Base-by-base conservation (phyloP, 139 green algal species). In the Microglena sp. region DNA sequence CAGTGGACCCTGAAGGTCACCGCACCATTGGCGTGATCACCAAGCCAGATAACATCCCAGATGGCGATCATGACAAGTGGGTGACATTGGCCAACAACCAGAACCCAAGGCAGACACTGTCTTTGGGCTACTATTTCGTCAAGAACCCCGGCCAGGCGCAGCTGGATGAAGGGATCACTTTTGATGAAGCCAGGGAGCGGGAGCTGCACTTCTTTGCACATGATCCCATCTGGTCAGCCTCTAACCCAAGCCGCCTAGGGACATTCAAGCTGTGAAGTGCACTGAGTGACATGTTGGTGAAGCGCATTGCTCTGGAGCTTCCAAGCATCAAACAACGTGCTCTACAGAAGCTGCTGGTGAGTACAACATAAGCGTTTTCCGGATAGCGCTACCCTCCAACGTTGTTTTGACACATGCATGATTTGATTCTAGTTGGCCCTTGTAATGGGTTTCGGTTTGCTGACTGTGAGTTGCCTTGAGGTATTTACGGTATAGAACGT, bases 11-110 rank as follows among this genome's bases (percentile, higher is more conserved):
- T 18, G 26, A 63, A 26, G 53, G 53, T 11, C 31, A 4, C 2
- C 22, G 64, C 4, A 63, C 64, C 6, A 55, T 63, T 15, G 64
- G 53, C 8, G 64, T 70, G n/a, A 11, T 70, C 31, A 70, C 64
- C 50, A 70, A 70, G 50, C n/a, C 64, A 5, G 64, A 70, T 24
- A 30, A 27, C n/a, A 70, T 70, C 33, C 31, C 45, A 35, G 31
- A 34, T 3, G 53, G 34, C 2, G 44, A 35, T 35, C 50, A 64
- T 26, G 32, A 4, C 3, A 5, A n/a, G 31, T 61, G 31, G 31
- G 5, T 55, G 21, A 33, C 27, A 27, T 33, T 69, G 4, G 4
- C 54, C 33, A 32, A 50, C 58, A 46, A 40, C 11, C 58, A 64
- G 31, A 18, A 64, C 31, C 22, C 4, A 33, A 61, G 32, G 46